phyloP scores from a whole-genome alignment of 2,329 filamentous ascomycete genomes.

The Claviceps pusilla region DNA sequence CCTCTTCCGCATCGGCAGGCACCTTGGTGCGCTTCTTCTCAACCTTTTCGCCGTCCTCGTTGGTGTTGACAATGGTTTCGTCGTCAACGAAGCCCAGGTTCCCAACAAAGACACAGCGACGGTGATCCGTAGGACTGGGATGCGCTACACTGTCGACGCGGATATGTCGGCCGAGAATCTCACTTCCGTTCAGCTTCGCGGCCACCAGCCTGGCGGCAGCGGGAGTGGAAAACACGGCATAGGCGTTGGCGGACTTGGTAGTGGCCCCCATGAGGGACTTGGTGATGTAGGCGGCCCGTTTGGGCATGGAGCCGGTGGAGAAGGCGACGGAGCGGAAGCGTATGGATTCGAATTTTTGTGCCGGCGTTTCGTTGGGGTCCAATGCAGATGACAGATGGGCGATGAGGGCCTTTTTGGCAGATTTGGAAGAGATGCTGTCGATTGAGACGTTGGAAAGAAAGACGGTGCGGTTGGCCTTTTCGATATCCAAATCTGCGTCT shows the following conservation, averaged over 20 bases:
- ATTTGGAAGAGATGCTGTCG: constrained; percentile 66
- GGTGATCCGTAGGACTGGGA: constrained; percentile 66
- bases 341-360: constrained; percentile 72
- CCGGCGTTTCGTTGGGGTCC: constrained; percentile 31
- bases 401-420: constrained; percentile 62
- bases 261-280: constrained; percentile 83
- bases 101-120: constrained; percentile 87
- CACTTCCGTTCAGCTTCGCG: constrained; percentile 64
- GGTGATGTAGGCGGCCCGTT: constrained; percentile 86
- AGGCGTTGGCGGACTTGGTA: constrained; percentile 85
- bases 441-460: constrained; percentile 87
- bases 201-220: constrained; percentile 63
- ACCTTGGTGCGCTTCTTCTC: constrained; percentile 60
- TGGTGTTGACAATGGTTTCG: constrained; percentile 55
- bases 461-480: constrained; percentile 78
- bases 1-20: constrained; percentile 81
- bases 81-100: constrained; percentile 95
- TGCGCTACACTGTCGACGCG: constrained; percentile 85
- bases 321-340: constrained; percentile 92
- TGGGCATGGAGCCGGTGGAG: constrained; percentile 59
- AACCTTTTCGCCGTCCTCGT: constrained; percentile 49
- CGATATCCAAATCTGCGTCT: constrained; percentile 51
- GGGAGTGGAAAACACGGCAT: constrained; percentile 70
- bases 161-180: constrained; percentile 74
- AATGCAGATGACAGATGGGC: constrained; percentile 67